Percentiles rank a stretch among this genome's conserved stretches.
These are phyloP conservation scores for Colletotrichum sp. DNA, from an alignment of 2,329 filamentous ascomycete genomes.

Conservation along the genomic window DNA sequence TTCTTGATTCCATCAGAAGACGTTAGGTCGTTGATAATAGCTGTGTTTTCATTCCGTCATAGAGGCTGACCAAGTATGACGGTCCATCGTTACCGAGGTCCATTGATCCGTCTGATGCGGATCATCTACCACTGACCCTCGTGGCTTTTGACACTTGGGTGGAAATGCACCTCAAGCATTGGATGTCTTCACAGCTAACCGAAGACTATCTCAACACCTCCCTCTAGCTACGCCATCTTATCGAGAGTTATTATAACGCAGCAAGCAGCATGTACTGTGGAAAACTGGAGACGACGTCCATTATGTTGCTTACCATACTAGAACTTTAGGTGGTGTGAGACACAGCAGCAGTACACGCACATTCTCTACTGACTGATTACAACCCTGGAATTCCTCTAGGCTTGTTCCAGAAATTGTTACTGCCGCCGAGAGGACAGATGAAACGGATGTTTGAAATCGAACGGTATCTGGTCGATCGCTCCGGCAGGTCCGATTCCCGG, in stretches of 20 bases:
- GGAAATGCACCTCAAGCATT: too few species aligned
- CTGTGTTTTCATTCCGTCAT: too few species aligned
- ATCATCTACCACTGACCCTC: too few species aligned
- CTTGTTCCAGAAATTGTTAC: conserved; percentile 47
- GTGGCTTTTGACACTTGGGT: too few species aligned
- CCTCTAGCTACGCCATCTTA: conserved; percentile 28
- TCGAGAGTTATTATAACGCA: conserved; percentile 36
- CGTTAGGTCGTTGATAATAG: not conserved
- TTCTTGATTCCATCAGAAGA: not conserved
- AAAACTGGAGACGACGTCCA: conserved; percentile 52
- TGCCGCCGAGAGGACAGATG: conserved; percentile 51
- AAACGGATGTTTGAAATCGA: conserved; percentile 49
- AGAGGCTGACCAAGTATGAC: too few species aligned
- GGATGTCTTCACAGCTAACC: too few species aligned
- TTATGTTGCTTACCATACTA: conserved; percentile 60
- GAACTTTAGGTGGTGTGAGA: conserved; percentile 67
- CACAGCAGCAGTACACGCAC: conserved; percentile 38
- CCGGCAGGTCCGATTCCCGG: not conserved
- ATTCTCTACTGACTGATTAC: conserved; percentile 51
- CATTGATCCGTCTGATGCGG: too few species aligned
- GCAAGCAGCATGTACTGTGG: conserved; percentile 36
- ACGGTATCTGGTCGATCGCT: conserved; percentile 44
- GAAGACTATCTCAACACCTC: conserved; percentile 25
- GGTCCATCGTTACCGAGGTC: too few species aligned
- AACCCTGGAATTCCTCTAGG: conserved; percentile 43